Evolutionary conservation across 2,329 filamentous ascomycete species (phyloP), one percentile per base, ranked within the genome.

Genomic region (Aspergillus intermedius): DNA sequence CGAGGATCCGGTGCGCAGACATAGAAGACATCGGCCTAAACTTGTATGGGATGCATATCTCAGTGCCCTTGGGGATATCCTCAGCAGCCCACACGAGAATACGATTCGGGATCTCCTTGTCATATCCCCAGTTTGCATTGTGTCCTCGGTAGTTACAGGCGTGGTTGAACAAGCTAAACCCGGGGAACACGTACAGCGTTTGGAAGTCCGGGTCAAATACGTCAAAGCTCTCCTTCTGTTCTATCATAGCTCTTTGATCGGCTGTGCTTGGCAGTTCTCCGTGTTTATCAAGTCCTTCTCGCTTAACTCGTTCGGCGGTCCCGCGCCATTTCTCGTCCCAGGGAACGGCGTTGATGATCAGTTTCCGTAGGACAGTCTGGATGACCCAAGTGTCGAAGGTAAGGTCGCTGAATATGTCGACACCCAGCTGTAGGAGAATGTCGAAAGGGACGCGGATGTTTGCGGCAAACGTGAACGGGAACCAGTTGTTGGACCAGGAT

Each of bases 401-500:
- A 15, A 68, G 52, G 42, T 69, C 63, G 9, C 61, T 55, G 53
- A 68, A 69, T 13, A 69, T 68, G 39, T 70, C 59, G 6, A 70
- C 63, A 2, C 67, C 67, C 12, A 70, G 56, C 10, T 51, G 51
- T 25, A 59, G 53, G 12, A 69, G 54, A 15, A 69, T 69, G 46
- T 68, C 60, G 42, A 68, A 68, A 0, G 67, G 66, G 3, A 69
- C 61, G n/a, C 56, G 56, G 30, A 70, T 64, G 47, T 70, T 70
- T 12, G 60, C 66, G 2, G 61, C 54, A 21, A 62, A 57, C 5
- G 60, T 63, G 43, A 70, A 69, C 5, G 66, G 65, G 28, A 69
- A 64, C 40, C 46, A 49, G 25, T 19, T 56, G 1, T 50, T 25
- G 9, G 42, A 21, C 49, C 58, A 53, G 8, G 54, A 47, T 5